Percentiles rank a stretch among this genome's conserved stretches.
These are phyloP conservation scores for Aurantiochytrium sp. DNA, from an alignment of 108 stramenopile genomes.

Conservation along the genomic window DNA sequence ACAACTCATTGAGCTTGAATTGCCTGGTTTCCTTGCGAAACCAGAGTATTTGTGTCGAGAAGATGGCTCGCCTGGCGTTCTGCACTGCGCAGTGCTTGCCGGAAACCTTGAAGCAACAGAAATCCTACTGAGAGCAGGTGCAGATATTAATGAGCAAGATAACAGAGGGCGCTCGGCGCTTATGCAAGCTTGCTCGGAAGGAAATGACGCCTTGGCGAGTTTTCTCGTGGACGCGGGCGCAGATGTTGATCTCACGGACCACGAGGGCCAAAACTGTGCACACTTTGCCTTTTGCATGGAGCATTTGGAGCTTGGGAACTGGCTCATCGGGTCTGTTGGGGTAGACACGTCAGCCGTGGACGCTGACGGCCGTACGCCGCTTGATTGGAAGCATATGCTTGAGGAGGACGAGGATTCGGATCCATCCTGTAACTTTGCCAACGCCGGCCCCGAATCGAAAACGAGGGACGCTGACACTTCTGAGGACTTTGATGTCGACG, in stretches of 20 bases:
- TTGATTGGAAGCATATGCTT: neutral
- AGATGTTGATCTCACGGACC: neutral
- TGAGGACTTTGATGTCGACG: neutral
- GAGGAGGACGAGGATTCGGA: neutral
- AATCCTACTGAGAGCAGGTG: neutral
- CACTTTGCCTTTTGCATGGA: constrained; percentile 2
- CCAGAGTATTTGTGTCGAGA: neutral
- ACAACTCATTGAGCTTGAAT: neutral
- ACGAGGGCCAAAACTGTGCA: constrained; percentile 10
- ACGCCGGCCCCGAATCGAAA: neutral
- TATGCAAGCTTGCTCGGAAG: constrained; percentile 7
- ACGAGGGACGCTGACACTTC: neutral
- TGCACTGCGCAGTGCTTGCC: neutral
- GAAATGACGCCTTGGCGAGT: neutral
- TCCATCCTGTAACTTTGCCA: neutral
- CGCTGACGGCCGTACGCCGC: constrained; percentile 4
- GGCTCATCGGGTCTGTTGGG: neutral
- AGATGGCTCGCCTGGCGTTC: neutral
- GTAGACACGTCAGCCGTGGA: constrained; percentile 13
- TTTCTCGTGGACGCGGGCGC: neutral
- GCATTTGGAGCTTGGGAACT: constrained; percentile 6
- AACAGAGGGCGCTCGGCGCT: neutral
- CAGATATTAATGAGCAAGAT: constrained; percentile 10
- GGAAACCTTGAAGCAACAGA: neutral
- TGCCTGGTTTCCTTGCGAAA: neutral